Base-by-base conservation (phyloP, 768 basidiomycete species). In the Naganishia vishniacii region DNA sequence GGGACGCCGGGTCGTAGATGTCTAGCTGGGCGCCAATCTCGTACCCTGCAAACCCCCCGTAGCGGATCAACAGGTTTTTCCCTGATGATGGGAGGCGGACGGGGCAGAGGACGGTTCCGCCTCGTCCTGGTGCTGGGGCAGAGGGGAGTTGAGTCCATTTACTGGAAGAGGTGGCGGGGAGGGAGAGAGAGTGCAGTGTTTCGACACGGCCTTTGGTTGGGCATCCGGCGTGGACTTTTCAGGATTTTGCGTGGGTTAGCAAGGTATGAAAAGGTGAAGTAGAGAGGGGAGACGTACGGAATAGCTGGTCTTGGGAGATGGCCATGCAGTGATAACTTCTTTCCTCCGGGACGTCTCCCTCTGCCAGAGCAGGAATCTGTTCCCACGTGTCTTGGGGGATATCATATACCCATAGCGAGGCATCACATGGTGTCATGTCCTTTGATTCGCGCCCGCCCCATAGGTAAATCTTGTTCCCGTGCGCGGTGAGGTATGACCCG, bases 381-480 rank as follows among this genome's bases (percentile, higher is more conserved):
- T 77, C 72, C 81, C 81, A 81, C 7, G 37, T 4, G 25, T 71
- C 42, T 7, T 40, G 42, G 25, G 65, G 64, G 20, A 74, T 53
- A 4, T 65, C 45, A 41, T 69, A 75, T 12, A 49, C 67, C 76
- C 78, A 79, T 13, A 79, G 25, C n/a, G 77, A 76, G 0, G 73
- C 66, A 61, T 70, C 68, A 29, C 81, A 70, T 3, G 79, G 78
- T 1, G 73, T 68, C 79, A 78, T 78, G 29, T 77, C 76, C 18
- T 72, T 69, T 1, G 78, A 80, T 4, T 80, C 79, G 15, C 81
- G 75, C 0, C 81, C 81, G 8, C 81, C 81, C 79, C 80, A 82
- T 46, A 81, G 49, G 65, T 80, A 80, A 40, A 80, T 59, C 48
- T 48, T 72, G 67, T 44, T 56, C 8, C 56, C 65, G 16, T 46